Evolutionary conservation across 1,284 basidiomycete genomes (phyloP).

Genomic region (Psilocybe mexicana): DNA sequence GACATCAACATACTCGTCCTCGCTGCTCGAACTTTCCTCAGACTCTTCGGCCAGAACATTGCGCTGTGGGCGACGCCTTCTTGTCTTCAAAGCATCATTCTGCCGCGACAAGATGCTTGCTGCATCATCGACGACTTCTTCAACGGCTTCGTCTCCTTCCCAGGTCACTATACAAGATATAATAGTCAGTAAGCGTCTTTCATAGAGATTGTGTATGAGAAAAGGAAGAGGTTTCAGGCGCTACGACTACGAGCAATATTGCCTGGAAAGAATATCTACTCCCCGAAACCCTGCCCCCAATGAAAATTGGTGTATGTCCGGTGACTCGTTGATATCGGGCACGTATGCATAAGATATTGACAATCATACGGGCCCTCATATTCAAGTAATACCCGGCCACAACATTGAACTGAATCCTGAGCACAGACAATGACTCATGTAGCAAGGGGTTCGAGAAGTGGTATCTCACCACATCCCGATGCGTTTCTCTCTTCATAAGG

Average conservation of each 20-base stretch:
- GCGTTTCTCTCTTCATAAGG: constrained; percentile 12
- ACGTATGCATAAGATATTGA: constrained; percentile 1
- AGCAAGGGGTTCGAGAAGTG: constrained; percentile 10
- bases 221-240: not conserved
- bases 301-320: not conserved
- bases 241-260: not conserved
- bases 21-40: constrained; percentile 54
- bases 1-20: constrained; percentile 69
- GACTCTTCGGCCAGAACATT: constrained; percentile 43
- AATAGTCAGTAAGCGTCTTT: constrained; percentile 18
- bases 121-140: constrained; percentile 36
- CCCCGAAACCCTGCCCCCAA: not conserved
- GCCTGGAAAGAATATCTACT: not conserved
- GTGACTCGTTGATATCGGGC: constrained; percentile 1
- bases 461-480: constrained; percentile 12
- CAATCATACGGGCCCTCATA: constrained; percentile 4
- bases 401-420: constrained; percentile 8
- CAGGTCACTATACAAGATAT: constrained; percentile 55
- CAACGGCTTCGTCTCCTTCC: constrained; percentile 62
- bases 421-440: constrained; percentile 14
- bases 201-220: not conserved
- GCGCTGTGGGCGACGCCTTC: constrained; percentile 22
- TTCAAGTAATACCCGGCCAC: constrained; percentile 1
- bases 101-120: constrained; percentile 24
- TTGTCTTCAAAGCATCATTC: constrained; percentile 26